Evolutionary conservation across 805 yeast genomes (phyloP), one percentile per base, ranked within the genome.

Genomic region (Candida peoriensis): DNA sequence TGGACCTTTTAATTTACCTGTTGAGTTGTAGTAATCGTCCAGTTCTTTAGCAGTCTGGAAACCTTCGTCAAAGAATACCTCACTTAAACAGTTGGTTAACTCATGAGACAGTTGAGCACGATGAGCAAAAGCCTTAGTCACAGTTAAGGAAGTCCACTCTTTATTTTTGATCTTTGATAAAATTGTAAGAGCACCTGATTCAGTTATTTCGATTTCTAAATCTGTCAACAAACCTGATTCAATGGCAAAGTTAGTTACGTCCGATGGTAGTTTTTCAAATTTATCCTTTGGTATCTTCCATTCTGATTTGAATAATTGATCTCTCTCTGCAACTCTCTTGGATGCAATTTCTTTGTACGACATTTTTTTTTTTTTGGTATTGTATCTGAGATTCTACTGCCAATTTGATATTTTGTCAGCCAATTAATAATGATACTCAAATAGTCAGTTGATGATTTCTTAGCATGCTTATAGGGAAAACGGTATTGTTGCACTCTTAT

Each of bases 61-160:
- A 8, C 83, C 88, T 33, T 73, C 71, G 14, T 73, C 74, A 26
- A 74, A 62, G 48, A 81, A 76, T 12, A 58, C 39, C 34, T 58
- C 62, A 11, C 51, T 35, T 6, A 52, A 39, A 39, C 57, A 57
- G 41, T 58, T 68, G 36, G 58, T 54, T 40, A 78, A 55, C 45
- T 77, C 82, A 41, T 76, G 81, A 0, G 78, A 78, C 15, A 74
- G 55, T 4, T 76, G 66, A 4, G 82, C 74, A 29, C 83, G 55
- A 47, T 77, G 77, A 39, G 76, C 68, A 52, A 70, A 78, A 1
- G 83, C 82, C 3, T 19, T 14, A 15, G 37, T 10, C 4, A 77
- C 78, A 29, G 70, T 65, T 1, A 56, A 51, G 1, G 81, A 52
- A 3, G 63, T 47, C 63, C 64, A 65, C 32, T 52, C 46, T 29